A percentile compares a stretch with the other conserved stretches of the same genome.
These are phyloP conservation scores for Apophysomyces sp. DNA, from an alignment of 371 early-diverging fungal species.

Conservation along the genomic window DNA sequence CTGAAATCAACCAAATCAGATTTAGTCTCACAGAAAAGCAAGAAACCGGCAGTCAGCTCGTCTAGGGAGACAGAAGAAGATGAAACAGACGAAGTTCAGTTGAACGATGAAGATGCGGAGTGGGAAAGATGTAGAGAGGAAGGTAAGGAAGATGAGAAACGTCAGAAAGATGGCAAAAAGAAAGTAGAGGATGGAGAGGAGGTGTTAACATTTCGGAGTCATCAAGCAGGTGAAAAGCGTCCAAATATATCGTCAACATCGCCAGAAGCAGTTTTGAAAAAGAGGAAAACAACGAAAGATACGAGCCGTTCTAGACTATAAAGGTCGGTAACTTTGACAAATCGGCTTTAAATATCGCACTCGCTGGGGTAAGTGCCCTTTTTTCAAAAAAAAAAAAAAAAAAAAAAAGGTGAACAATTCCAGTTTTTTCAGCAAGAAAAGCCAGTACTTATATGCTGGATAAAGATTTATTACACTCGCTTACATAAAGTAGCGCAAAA, in stretches of 20 bases:
- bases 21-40: background rate
- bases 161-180: slow-evolving; percentile 51
- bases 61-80: background rate
- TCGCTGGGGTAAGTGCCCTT: too few species aligned
- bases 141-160: background rate
- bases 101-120: background rate
- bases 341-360: too few species aligned
- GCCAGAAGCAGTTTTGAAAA: background rate
- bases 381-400: too few species aligned
- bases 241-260: background rate
- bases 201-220: too few species aligned
- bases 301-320: background rate
- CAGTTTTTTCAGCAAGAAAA: too few species aligned
- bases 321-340: background rate
- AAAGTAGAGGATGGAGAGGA: slow-evolving; percentile 54
- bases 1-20: too few species aligned
- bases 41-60: background rate
- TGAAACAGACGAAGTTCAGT: background rate
- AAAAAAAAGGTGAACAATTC: too few species aligned
- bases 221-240: too few species aligned
- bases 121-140: background rate
- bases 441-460: too few species aligned
- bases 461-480: too few species aligned
- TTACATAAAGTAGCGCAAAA: too few species aligned
- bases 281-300: background rate